phyloP scores from a whole-genome alignment of 306 rosid genomes.

The Clitoria ternatea region DNA sequence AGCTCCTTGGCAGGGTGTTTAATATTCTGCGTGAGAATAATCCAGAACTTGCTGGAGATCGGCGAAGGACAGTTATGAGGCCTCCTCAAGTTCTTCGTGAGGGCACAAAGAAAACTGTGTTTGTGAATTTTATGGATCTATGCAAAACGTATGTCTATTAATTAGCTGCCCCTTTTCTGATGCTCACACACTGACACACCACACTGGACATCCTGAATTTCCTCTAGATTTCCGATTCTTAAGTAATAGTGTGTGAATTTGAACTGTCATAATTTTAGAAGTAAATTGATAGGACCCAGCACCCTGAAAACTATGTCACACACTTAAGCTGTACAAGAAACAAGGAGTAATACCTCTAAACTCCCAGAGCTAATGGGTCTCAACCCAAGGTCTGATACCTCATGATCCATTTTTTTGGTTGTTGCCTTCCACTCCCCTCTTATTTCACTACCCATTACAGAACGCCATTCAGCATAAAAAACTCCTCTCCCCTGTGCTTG shows the following conservation, averaged over 20 bases:
- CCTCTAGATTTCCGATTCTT: not conserved
- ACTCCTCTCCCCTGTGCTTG: no score
- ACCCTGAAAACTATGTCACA: no score
- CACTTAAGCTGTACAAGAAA: no score
- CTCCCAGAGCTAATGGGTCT: no score
- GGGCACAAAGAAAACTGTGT: constrained; percentile 97
- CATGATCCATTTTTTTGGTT: no score
- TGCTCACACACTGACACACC: constrained; percentile 33
- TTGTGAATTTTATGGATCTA: constrained; percentile 93
- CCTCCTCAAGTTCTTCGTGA: constrained; percentile 99
- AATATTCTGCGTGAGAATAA: constrained; percentile 90
- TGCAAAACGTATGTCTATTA: constrained; percentile 70
- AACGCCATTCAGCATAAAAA: no score
- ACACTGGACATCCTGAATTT: not conserved
- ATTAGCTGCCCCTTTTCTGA: not conserved
- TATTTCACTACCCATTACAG: no score
- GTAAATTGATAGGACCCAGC: no score
- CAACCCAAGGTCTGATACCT: no score
- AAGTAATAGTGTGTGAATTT: not conserved
- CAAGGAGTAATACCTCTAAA: no score
- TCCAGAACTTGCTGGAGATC: constrained; percentile 92
- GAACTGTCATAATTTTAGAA: not conserved
- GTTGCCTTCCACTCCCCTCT: no score
- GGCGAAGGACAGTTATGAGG: constrained; percentile 93
- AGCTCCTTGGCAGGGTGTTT: constrained; percentile 94